Conservation (phyloP, 352 stramenopile species). For the Achlya hypogyna region DNA sequence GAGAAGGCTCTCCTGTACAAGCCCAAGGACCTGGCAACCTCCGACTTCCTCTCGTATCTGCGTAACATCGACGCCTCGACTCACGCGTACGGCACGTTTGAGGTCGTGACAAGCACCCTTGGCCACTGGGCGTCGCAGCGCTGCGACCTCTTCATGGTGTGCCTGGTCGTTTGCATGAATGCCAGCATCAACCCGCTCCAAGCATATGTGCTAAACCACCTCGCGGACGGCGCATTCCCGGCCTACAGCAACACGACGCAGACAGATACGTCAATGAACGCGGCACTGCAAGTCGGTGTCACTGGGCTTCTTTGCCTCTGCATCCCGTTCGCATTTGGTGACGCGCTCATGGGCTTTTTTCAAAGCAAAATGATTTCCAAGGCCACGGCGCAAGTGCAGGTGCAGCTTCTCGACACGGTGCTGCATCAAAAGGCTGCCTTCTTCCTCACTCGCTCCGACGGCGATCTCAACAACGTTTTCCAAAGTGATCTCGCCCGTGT, state of each 20-base stretch:
- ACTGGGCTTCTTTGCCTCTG: conserved; percentile 63
- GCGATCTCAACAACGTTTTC: conserved; percentile 84
- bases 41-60: conserved; percentile 75
- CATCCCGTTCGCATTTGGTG: conserved; percentile 76
- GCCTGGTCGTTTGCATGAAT: conserved; percentile 78
- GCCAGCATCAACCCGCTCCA: conserved; percentile 68
- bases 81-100: conserved; percentile 62
- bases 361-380: conserved; percentile 88
- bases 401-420: conserved; percentile 65
- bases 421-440: conserved; percentile 70
- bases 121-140: conserved; percentile 82
- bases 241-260: conserved; percentile 25
- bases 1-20: conserved; percentile 74
- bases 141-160: conserved; percentile 60
- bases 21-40: conserved; percentile 61
- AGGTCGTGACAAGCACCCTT: conserved; percentile 71
- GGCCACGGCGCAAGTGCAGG: conserved; percentile 70
- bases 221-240: conserved; percentile 37
- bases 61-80: conserved; percentile 78
- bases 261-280: conserved; percentile 26
- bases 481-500: conserved; percentile 79
- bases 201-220: conserved; percentile 57
- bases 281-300: conserved; percentile 54
- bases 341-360: conserved; percentile 82
- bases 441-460: conserved; percentile 76